These are phyloP conservation scores for Metschnikowia henanensis DNA, from an alignment of 805 yeast species.

Conservation along the genomic window DNA sequence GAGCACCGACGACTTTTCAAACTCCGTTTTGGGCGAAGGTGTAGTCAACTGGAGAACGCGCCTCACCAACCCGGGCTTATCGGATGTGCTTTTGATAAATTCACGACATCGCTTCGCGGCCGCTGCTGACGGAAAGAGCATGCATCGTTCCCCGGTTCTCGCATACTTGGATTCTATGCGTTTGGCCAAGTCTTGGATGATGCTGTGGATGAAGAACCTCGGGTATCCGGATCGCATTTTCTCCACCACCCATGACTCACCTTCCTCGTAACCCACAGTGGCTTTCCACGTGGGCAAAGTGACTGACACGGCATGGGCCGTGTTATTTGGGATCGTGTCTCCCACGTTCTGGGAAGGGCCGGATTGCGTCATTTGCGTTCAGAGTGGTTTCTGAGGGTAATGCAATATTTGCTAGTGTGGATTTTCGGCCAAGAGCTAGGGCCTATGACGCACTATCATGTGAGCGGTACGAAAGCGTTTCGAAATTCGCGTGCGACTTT, in stretches of 20 bases:
- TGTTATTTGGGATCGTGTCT: slow-evolving; percentile 83
- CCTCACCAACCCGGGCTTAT: slow-evolving; percentile 26
- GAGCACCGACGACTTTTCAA: slow-evolving; percentile 57
- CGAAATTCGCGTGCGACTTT: slow-evolving; percentile 9
- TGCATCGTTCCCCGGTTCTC: slow-evolving; percentile 69
- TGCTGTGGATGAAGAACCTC: slow-evolving; percentile 69
- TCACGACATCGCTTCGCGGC: slow-evolving; percentile 86
- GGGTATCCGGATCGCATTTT: slow-evolving; percentile 91
- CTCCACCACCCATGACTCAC: slow-evolving; percentile 74
- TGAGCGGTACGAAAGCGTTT: neutral
- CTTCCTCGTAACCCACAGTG: slow-evolving; percentile 90
- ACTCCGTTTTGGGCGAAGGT: slow-evolving; percentile 58
- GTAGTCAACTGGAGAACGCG: slow-evolving; percentile 75
- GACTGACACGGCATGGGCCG: slow-evolving; percentile 92
- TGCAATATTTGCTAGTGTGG: no score
- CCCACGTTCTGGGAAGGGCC: slow-evolving; percentile 57
- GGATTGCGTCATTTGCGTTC: slow-evolving; percentile 11
- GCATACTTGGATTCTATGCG: slow-evolving; percentile 71
- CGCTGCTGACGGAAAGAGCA: slow-evolving; percentile 74
- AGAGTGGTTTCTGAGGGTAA: no score
- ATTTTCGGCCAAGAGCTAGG: neutral
- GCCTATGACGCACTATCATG: slow-evolving; percentile 11
- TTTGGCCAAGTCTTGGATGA: slow-evolving; percentile 55
- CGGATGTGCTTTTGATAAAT: slow-evolving; percentile 52
- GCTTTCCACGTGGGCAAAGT: slow-evolving; percentile 96